Percentiles rank a stretch among this genome's conserved stretches.
These are phyloP conservation scores for Poteriospumella lacustris DNA, from an alignment of 108 stramenopile species.

Conservation along the genomic window DNA sequence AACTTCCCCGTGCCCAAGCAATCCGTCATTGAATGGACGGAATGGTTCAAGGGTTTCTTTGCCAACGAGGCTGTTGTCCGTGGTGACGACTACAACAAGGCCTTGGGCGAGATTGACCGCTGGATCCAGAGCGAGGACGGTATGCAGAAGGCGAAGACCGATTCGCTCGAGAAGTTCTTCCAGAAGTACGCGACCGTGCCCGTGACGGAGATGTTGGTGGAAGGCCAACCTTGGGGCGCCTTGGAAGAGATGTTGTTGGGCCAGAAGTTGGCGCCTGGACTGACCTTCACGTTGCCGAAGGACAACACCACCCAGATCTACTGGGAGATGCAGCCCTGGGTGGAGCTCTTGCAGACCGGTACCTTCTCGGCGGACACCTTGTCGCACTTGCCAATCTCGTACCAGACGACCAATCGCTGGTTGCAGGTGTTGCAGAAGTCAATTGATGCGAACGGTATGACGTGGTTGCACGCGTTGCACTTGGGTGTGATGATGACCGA, in stretches of 20 bases:
- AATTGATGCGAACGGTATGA: not conserved
- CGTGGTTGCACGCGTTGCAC: conserved; percentile 26
- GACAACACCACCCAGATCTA: not conserved
- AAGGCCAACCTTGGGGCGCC: conserved; percentile 27
- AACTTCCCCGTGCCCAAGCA: conserved; percentile 30
- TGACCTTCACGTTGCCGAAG: not conserved
- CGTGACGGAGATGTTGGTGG: not conserved
- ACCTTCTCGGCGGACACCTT: conserved; percentile 16
- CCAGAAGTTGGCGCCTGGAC: not conserved
- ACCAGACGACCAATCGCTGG: conserved; percentile 26
- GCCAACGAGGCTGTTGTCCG: not conserved
- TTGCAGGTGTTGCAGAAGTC: not conserved
- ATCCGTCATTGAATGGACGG: conserved; percentile 15
- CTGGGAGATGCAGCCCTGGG: conserved; percentile 2
- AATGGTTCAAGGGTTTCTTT: conserved; percentile 26
- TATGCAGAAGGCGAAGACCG: not conserved
- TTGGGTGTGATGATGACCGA: not conserved
- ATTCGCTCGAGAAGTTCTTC: not conserved
- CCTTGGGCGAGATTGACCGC: not conserved
- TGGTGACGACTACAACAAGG: not conserved
- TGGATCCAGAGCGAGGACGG: conserved; percentile 10
- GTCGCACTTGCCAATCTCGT: conserved; percentile 2
- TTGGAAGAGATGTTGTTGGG: conserved; percentile 24
- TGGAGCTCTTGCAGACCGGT: not conserved
- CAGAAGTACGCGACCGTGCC: not conserved